These are phyloP conservation scores for Logfia minima DNA, from an alignment of 129 eudicot species.

Conservation along the genomic window DNA sequence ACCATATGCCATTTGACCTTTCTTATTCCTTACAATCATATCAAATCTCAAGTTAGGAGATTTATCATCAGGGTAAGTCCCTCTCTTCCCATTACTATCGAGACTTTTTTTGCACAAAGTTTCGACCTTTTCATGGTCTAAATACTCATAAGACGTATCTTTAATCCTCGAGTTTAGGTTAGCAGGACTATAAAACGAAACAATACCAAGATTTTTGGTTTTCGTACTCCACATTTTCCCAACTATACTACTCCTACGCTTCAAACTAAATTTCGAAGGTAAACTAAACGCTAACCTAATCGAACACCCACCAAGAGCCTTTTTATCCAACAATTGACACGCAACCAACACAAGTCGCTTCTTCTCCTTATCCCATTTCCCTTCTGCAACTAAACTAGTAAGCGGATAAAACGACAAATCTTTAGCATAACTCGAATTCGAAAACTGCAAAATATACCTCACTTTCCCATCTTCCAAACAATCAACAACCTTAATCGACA, in stretches of 20 bases:
- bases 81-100: constrained; percentile 33
- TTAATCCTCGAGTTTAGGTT: constrained; percentile 37
- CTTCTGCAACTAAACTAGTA: constrained; percentile 70
- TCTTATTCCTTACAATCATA: constrained; percentile 55
- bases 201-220: constrained; percentile 48
- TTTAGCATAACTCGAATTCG: constrained; percentile 38
- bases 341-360: constrained; percentile 65
- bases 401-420: constrained; percentile 52
- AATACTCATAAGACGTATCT: constrained; percentile 52
- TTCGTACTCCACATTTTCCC: constrained; percentile 83
- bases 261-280: constrained; percentile 52
- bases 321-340: constrained; percentile 57
- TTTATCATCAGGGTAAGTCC: constrained; percentile 54
- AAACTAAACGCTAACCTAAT: constrained; percentile 70
- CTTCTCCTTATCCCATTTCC: constrained; percentile 68
- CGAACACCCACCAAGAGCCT: constrained; percentile 56
- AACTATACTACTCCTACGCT: constrained; percentile 56
- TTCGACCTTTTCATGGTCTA: constrained; percentile 43
- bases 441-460: constrained; percentile 57
- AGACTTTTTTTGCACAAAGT: constrained; percentile 40
- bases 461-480: constrained; percentile 59
- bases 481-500: constrained; percentile 60
- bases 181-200: constrained; percentile 43
- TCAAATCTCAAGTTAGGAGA: constrained; percentile 78
- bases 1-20: constrained; percentile 56